A percentile compares a stretch with the other conserved stretches of the same genome.
Conservation (phyloP, 1,284 basidiomycete species). For the Austroboletus sp. region DNA sequence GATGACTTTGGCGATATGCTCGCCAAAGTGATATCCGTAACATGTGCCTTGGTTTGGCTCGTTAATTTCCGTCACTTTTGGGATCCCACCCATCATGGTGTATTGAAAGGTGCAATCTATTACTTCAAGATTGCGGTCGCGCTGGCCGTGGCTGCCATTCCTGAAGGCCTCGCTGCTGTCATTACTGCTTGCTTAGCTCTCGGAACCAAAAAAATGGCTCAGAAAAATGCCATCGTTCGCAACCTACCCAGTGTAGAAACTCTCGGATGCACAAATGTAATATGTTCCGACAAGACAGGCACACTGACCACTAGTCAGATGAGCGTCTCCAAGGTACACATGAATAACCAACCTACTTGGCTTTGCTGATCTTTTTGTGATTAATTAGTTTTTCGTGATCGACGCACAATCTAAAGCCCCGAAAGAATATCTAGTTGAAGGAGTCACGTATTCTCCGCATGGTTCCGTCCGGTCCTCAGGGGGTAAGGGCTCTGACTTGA, state of each 20-base stretch:
- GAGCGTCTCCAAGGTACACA: constrained; percentile 76
- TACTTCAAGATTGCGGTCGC: constrained; percentile 98
- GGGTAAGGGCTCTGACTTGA: constrained; percentile 56
- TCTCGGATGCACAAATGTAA: constrained; percentile 91
- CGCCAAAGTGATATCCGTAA: constrained; percentile 91
- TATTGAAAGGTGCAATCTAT: constrained; percentile 87
- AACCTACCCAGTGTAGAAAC: constrained; percentile 96
- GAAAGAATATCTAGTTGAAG: constrained; percentile 75
- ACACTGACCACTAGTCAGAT: constrained; percentile 95
- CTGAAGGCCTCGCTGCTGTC: constrained; percentile 90
- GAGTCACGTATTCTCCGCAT: constrained; percentile 81
- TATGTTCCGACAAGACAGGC: constrained; percentile 96
- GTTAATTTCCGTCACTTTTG: constrained; percentile 91
- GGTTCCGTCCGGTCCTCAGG: constrained; percentile 65
- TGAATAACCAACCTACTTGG: constrained; percentile 7
- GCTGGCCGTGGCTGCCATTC: constrained; percentile 91
- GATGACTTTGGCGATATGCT: constrained; percentile 95
- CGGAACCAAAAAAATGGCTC: constrained; percentile 96
- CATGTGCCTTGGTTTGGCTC: constrained; percentile 92
- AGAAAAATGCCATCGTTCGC: constrained; percentile 92
- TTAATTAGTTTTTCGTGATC: constrained; percentile 64
- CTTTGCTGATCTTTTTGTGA: constrained; percentile 9
- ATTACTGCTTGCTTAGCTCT: constrained; percentile 94
- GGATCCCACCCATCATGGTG: constrained; percentile 86
- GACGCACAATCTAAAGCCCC: constrained; percentile 49